phyloP scores from a whole-genome alignment of 2,329 filamentous ascomycete species.

The Moelleriella libera region DNA sequence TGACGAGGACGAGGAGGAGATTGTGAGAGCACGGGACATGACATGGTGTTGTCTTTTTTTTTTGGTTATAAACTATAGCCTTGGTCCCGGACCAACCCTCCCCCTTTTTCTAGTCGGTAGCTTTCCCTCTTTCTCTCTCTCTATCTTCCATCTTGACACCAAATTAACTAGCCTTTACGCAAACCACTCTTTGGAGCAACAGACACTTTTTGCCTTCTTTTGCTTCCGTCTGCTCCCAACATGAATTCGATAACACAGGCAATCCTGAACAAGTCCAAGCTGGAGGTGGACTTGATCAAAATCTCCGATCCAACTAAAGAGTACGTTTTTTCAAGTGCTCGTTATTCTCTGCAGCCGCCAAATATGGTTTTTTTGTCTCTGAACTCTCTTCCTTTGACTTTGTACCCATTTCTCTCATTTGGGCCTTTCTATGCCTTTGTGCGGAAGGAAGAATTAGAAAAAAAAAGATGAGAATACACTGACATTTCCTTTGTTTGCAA shows the following conservation, averaged over 20 bases:
- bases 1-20: too few relatives aligned
- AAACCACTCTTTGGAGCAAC: too few relatives aligned
- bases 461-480: background rate
- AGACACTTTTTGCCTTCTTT: background rate
- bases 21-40: too few relatives aligned
- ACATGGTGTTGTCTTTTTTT: too few relatives aligned
- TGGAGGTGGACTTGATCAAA: background rate
- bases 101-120: too few relatives aligned
- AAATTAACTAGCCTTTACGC: too few relatives aligned
- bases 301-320: background rate
- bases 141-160: too few relatives aligned
- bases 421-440: background rate
- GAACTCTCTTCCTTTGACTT: background rate
- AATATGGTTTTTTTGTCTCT: background rate
- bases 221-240: slow-evolving; percentile 5
- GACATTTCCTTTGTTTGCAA: background rate
- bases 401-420: background rate
- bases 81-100: too few relatives aligned
- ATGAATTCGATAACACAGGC: slow-evolving; percentile 28
- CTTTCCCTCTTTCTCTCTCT: too few relatives aligned
- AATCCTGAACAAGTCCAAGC: slow-evolving; percentile 14
- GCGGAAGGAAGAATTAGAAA: background rate
- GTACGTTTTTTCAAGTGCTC: background rate
- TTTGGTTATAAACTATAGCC: too few relatives aligned
- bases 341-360: background rate